Conservation (phyloP, 2,329 filamentous ascomycete species). For the Lasiodiplodia citricola region DNA sequence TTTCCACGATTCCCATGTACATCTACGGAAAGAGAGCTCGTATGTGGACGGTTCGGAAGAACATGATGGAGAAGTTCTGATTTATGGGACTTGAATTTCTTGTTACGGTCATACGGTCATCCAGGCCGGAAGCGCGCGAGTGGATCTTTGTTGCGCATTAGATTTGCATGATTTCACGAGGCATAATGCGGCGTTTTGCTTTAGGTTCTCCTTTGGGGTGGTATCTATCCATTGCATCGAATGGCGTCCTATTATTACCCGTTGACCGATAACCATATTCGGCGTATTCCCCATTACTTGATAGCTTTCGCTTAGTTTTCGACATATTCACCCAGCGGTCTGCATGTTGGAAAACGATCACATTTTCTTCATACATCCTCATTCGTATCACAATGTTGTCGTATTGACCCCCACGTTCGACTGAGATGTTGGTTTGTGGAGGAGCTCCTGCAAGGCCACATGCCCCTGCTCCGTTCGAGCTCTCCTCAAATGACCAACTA, state of each 20-base stretch:
- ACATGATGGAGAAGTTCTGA: slow-evolving; percentile 80
- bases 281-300: not conserved
- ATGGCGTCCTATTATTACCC: not conserved
- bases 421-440: not conserved
- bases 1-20: slow-evolving; percentile 87
- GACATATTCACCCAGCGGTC: not conserved
- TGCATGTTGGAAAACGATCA: not conserved
- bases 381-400: not conserved
- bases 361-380: not conserved
- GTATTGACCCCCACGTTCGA: not conserved
- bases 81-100: not conserved
- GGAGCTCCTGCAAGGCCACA: not conserved
- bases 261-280: not conserved
- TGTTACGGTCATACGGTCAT: not conserved
- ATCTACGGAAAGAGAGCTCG: slow-evolving; percentile 87
- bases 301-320: not conserved
- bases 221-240: not conserved
- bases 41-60: slow-evolving; percentile 92
- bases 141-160: not conserved
- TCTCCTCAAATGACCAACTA: not conserved
- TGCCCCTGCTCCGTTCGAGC: not conserved
- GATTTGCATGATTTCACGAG: slow-evolving; percentile 7
- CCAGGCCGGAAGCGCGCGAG: not conserved
- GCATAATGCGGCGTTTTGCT: slow-evolving; percentile 5
- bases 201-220: not conserved